A percentile compares a stretch with the other conserved stretches of the same genome.
Conservation (phyloP, 2,329 filamentous ascomycete genomes). For the Coniochaeta hoffmannii region DNA sequence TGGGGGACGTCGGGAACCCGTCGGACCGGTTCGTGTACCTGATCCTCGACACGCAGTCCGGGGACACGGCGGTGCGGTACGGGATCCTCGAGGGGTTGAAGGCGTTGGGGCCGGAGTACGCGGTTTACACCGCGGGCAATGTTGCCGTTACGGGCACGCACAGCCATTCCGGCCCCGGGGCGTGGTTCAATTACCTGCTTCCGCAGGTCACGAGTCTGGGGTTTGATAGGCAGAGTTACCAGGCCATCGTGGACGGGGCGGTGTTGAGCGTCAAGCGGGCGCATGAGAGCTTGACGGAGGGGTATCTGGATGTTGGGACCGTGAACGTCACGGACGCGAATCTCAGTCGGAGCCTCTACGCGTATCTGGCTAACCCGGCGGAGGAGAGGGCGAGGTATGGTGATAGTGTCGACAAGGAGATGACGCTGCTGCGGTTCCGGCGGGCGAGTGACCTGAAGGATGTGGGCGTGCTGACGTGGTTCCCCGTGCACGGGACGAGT, state of each 20-base stretch:
- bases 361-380: constrained; percentile 75
- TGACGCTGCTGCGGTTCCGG: constrained; percentile 72
- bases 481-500: constrained; percentile 83
- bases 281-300: constrained; percentile 60
- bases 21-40: constrained; percentile 75
- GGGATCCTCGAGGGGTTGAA: constrained; percentile 70
- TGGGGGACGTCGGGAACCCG: constrained; percentile 59
- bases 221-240: constrained; percentile 78
- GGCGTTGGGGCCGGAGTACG: constrained; percentile 61
- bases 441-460: constrained; percentile 64
- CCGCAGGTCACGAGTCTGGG: constrained; percentile 83
- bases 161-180: constrained; percentile 81
- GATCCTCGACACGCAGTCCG: constrained; percentile 77
- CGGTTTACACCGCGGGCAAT: constrained; percentile 69
- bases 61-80: constrained; percentile 79
- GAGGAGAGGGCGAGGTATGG: constrained; percentile 63
- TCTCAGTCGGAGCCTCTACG: constrained; percentile 76
- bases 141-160: constrained; percentile 88
- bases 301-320: constrained; percentile 58
- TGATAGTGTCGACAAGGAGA: constrained; percentile 59
- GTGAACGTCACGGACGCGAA: constrained; percentile 62
- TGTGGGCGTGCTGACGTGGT: constrained; percentile 82
- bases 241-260: constrained; percentile 79
- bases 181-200: constrained; percentile 86
- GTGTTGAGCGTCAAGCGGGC: constrained; percentile 72